Evolutionary conservation across 768 basidiomycete species (phyloP), one percentile per base, ranked within the genome.

Genomic region (Fistulinella prunicolor): DNA sequence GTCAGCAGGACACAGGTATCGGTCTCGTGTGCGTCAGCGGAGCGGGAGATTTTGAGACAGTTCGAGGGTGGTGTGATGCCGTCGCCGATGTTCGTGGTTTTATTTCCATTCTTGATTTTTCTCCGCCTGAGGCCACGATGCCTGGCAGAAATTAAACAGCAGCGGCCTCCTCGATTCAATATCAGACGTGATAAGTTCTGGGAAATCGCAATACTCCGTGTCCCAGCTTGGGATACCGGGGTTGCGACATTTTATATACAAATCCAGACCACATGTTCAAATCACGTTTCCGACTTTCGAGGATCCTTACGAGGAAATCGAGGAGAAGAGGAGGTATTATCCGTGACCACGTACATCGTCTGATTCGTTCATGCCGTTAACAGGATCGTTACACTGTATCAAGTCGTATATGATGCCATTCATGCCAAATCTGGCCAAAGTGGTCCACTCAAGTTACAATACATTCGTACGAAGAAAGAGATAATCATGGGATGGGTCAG

Each of bases 401-500:
- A 97, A 67, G 79, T 72, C 6, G 65, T 96, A 4, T 86, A 94
- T 58, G 94, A 97, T 57, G 80, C 84, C 0, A 85, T 99, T 16
- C 95, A 98, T 60, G 89, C 87, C 8, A 88, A 88, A 57, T 93
- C 93, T 0, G 86, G 89, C 1, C 90, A 93, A 59, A 81, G 81
- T 44, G 79, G 79, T 2, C 77, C 86, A 1, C 73, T 95, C 53
- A 94, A 94, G 67, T 69, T 98, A 51, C 87, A 95, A 53, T 96
- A 89, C 61, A 73, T 95, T 12, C 81, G 83, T 8, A 93, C 92
- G 0, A 83, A 88, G 46, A 81, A 82, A 38, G 96, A 97, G 71
- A 84, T 85, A 46, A 83, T 95, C 22, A 81, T 98, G 74, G 95
- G 92, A 38, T 97, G 96, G 95, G 94, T 97, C 63, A 47, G 87